Base-by-base conservation (phyloP, 768 basidiomycete genomes). In the Imleria badia region DNA sequence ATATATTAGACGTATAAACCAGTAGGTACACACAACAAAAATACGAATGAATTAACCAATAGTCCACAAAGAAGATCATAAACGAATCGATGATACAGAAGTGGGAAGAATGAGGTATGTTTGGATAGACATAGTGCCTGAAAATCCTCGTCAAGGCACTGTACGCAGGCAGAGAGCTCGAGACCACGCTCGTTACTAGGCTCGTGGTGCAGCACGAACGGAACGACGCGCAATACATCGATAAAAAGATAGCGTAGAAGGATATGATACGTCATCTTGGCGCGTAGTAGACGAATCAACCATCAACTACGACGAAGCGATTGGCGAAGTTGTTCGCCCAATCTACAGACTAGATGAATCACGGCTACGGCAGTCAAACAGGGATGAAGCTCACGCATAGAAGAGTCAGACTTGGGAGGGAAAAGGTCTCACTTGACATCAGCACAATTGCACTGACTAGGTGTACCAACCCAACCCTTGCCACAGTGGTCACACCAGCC, bases 401-500 rank as follows among this genome's bases (percentile, higher is more conserved):
- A 53, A 61, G 26, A 55, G 57, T 59, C 59, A 51, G 34, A 59
- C 38, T 50, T 50, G 31, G 30, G 10, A 47, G n/a, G 8, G n/a
- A 51, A 51, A 29, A 35, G 29, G 2, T 43, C 59, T 73, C 80
- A 88, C 76, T 86, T 86, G 72, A 85, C 73, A 54, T 86, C 82
- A 60, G 75, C 73, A 70, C 88, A 91, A 53, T 77, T 77, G 70
- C 86, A 91, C 26, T 78, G 73, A 46, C 70, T 65, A 58, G 72
- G 73, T 38, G 76, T 70, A 51, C 85, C 86, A 58, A 86, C 69
- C 74, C 77, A 82, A 38, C 87, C 80, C 61, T 85, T 86, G 55
- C 89, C 89, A 63, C 89, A 91, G 39, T 71, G 70, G 43, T 90
- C 84, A 55, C 90, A 92, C 87, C 90, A 89, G 13, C 73, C 68